Base-by-base conservation (phyloP, 495 filamentous ascomycete genomes). In the Hypoxylon perforatum region DNA sequence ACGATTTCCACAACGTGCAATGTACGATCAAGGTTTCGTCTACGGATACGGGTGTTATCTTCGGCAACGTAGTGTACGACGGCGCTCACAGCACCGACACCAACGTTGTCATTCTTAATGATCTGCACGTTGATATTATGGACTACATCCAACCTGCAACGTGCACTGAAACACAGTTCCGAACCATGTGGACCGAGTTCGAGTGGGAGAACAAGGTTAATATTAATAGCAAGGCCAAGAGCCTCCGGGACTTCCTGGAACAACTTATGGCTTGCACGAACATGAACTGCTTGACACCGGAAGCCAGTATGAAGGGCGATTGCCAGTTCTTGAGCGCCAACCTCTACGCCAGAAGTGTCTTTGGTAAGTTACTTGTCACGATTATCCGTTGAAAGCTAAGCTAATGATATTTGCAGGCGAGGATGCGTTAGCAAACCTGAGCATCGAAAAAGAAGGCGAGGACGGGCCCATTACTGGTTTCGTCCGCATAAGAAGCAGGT, bases 181-280 rank as follows among this genome's bases (percentile, higher is more conserved):
- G 96, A 35, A 96, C 93, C 19, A 99, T 99, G 96, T 99, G 96
- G 96, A 98, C 96, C 30, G 96, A 99, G 73, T 99, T 99, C 64
- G 96, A 99, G 78, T 99, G 96, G 96, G 96, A 99, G 84, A 99
- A 99, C 83, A 99, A 99, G 86, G 95, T 99, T 73, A 98, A 98
- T 81, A 98, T 98, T 80, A 97, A 96, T 77, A 93, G 91, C 66
- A 97, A 97, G 82, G 93, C 92, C 66, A 96, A 96, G 85, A 90
- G 82, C 25, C 83, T 99, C 53, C 87, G 96, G 46, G 94, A 96
- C 9, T 99, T 98, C 86, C 81, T 99, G 57, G 88, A 92, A 69
- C 91, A 96, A 73, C 83, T 99, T 67, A 97, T 97, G 96, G 92
- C 93, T 44, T 93, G 89, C 75, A 99, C 96, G 47, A 98, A 98